Conservation (phyloP, 1,284 basidiomycete species). For the Phellinidium pouzarii region DNA sequence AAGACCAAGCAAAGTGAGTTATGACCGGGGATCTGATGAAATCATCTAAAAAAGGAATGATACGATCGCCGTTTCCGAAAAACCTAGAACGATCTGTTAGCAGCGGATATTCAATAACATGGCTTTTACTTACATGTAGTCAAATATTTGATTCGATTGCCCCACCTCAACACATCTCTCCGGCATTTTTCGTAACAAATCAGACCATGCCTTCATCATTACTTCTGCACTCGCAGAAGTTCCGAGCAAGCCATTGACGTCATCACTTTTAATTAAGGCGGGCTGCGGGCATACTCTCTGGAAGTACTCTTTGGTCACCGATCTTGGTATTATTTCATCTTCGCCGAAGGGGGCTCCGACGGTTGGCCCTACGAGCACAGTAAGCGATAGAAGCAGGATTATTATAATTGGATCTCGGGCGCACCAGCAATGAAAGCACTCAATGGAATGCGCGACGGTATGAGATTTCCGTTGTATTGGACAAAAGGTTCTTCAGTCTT, state of each 20-base stretch:
- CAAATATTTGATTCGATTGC: slow-evolving; percentile 11
- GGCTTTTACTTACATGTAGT: slow-evolving; percentile 8
- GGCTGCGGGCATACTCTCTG: slow-evolving; percentile 18
- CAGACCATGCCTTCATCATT: slow-evolving; percentile 17
- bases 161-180: slow-evolving; percentile 17
- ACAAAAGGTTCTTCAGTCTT: slow-evolving; percentile 3
- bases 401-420: background rate
- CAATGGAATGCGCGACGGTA: slow-evolving; percentile 16
- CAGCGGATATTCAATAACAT: background rate
- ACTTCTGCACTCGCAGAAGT: slow-evolving; percentile 6
- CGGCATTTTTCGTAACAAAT: slow-evolving; percentile 5
- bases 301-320: slow-evolving; percentile 14
- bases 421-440: slow-evolving; percentile 15
- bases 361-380: slow-evolving; percentile 13
- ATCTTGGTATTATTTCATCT: slow-evolving; percentile 9
- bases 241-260: slow-evolving; percentile 8
- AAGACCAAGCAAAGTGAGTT: slow-evolving; percentile 35
- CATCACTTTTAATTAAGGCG: slow-evolving; percentile 2
- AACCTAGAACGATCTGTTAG: background rate
- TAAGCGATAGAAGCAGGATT: too few relatives aligned
- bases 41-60: slow-evolving; percentile 28
- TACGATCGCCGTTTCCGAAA: slow-evolving; percentile 9
- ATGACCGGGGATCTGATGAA: slow-evolving; percentile 33
- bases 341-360: slow-evolving; percentile 15
- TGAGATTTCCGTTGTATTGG: slow-evolving; percentile 10